Conservation (phyloP, 1,139 yeast genomes). For the Nakaseomyces bracarensis region DNA sequence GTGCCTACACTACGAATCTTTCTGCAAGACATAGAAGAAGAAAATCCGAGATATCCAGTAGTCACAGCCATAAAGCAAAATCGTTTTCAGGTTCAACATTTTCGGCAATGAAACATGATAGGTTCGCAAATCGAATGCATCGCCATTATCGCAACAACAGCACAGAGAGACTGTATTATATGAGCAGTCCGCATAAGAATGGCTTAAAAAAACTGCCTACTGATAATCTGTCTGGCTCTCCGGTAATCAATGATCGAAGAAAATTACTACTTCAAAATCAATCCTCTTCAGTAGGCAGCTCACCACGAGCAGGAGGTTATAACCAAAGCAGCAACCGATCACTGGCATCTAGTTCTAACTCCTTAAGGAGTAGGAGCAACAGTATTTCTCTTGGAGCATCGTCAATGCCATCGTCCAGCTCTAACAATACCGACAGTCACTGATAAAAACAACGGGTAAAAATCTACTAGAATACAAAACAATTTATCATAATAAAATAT, state of each 20-base stretch:
- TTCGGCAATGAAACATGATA: background rate
- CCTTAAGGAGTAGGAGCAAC: constrained; percentile 4
- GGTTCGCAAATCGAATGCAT: background rate
- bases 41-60: background rate
- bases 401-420: background rate
- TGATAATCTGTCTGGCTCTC: background rate
- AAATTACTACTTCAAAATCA: constrained; percentile 6
- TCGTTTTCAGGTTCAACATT: constrained; percentile 1
- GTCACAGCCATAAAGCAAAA: background rate
- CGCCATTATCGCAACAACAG: constrained; percentile 2
- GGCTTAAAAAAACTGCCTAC: background rate
- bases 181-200: background rate
- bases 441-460: too few species aligned
- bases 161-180: background rate
- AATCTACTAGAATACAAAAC: background rate
- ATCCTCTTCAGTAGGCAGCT: constrained; percentile 3
- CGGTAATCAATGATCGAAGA: constrained; percentile 7
- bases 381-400: constrained; percentile 4
- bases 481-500: background rate
- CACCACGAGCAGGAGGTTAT: background rate
- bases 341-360: background rate
- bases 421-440: too few species aligned
- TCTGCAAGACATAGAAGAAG: constrained; percentile 5
- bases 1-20: background rate
- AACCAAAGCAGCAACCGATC: background rate